These are phyloP conservation scores for Podosphaera xanthii DNA, from an alignment of 2,329 filamentous ascomycete genomes.

Conservation along the genomic window DNA sequence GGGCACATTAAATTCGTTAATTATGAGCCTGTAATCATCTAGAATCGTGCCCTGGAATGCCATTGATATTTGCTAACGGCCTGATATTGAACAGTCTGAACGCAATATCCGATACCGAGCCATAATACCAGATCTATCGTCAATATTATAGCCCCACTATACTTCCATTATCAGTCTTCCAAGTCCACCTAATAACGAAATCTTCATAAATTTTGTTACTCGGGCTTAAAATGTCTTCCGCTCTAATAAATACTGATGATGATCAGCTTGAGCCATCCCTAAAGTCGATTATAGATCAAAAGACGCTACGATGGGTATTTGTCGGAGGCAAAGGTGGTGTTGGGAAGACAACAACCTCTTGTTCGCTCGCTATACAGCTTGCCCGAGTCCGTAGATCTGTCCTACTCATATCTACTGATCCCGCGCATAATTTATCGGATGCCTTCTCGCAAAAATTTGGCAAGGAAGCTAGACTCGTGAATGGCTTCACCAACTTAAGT, in stretches of 20 bases:
- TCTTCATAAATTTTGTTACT: no score
- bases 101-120: no score
- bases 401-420: constrained; percentile 92
- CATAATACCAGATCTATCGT: no score
- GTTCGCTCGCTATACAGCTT: constrained; percentile 92
- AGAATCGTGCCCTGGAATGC: no score
- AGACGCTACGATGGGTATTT: constrained; percentile 93
- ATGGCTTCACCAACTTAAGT: constrained; percentile 81
- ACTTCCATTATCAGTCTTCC: no score
- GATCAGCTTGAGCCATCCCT: constrained; percentile 78
- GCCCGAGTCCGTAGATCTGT: constrained; percentile 87
- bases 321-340: constrained; percentile 96
- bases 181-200: no score
- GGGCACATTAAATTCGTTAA: no score
- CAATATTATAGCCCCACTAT: no score
- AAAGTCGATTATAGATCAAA: constrained; percentile 85
- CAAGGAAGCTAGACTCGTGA: constrained; percentile 83
- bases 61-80: no score
- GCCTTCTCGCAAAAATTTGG: constrained; percentile 98
- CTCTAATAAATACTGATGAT: constrained; percentile 34
- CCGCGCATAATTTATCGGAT: constrained; percentile 92
- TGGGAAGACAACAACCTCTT: constrained; percentile 98
- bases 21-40: no score
- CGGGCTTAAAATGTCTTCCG: constrained; percentile 18
- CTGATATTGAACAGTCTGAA: no score